These are phyloP conservation scores for Sugiyamaella boreocaroliniensis DNA, from an alignment of 805 yeast species.

Conservation along the genomic window DNA sequence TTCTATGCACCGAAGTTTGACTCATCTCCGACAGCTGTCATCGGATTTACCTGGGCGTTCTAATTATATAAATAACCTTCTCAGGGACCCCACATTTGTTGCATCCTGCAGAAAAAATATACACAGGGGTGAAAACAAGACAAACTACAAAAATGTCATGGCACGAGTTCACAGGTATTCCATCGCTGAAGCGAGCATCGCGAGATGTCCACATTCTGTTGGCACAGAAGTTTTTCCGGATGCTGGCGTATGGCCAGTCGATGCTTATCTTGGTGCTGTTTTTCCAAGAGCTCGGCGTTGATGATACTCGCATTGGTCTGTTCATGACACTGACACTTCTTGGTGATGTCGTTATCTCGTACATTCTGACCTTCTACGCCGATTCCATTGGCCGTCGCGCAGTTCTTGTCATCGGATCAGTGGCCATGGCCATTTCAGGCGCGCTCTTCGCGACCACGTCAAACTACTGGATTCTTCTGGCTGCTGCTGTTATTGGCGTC, in stretches of 20 bases:
- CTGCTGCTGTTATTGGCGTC: slow-evolving; percentile 77
- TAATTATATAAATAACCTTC: too few species aligned
- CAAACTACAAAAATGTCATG: background rate
- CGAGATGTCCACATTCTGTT: slow-evolving; percentile 60
- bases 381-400: slow-evolving; percentile 60
- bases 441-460: slow-evolving; percentile 51
- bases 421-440: slow-evolving; percentile 66
- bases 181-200: background rate
- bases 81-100: too few species aligned
- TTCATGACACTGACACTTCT: slow-evolving; percentile 76
- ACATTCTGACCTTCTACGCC: slow-evolving; percentile 68
- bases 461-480: slow-evolving; percentile 47
- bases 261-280: slow-evolving; percentile 72
- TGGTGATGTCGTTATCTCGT: slow-evolving; percentile 73
- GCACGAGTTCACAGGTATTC: slow-evolving; percentile 1
- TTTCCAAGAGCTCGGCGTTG: slow-evolving; percentile 46
- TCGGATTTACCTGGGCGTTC: too few species aligned
- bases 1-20: too few species aligned
- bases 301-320: slow-evolving; percentile 57
- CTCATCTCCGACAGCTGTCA: too few species aligned
- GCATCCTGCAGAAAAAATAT: too few species aligned
- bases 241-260: slow-evolving; percentile 70
- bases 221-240: slow-evolving; percentile 60
- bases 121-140: too few species aligned
- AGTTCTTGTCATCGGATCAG: slow-evolving; percentile 56